Base-by-base conservation (phyloP, 345 rosid genomes). In the Aquilaria malaccensis region DNA sequence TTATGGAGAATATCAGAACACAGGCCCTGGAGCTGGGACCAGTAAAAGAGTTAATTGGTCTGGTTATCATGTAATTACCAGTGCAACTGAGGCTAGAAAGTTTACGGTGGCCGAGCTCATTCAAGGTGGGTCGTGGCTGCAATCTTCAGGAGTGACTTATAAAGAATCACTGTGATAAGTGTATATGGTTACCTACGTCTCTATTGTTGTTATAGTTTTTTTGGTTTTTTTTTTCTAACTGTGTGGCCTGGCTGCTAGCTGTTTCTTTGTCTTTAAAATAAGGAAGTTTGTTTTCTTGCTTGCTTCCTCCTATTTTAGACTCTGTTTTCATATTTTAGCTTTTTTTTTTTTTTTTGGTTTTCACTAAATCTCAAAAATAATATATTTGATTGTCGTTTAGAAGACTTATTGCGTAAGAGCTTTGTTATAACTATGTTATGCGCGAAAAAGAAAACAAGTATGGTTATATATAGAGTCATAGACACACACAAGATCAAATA, bases 31-130 rank as follows among this genome's bases (percentile, higher is more conserved):
- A 0, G 80, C 83, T 3, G 86, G 81, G 4, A 81, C 84, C 3
- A 77, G 85, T 51, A 73, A 79, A 57, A 65, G 93, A 66, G 95
- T 85, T 9, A 77, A 65, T 9, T 37, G 98, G 98, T 72, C 81
- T 0, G 97, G 96, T 0, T 87, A 67, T 53, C 80, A 53, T 45
- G 81, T 83, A 32, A 85, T 86, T 43, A 87, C 64, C 1, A 68
- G 76, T 3, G 58, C 83, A 2, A 62, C 58, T 5, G 96, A 87
- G 55, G 96, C 97, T 4, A 72, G 69, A 7, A 72, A 80, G 56
- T 91, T 91, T 65, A 91, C 96, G 0, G 97, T 91, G 47, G 83
- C 83, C 1, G 76, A 79, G 68, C 78, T 91, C 54, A 91, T 91
- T 6, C 85, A 69, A 49, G 97, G 94, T 33, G 91, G 87, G 13